phyloP scores from a whole-genome alignment of 192 early-diverging fungal species.

The Globomyces pollinis-pini region DNA sequence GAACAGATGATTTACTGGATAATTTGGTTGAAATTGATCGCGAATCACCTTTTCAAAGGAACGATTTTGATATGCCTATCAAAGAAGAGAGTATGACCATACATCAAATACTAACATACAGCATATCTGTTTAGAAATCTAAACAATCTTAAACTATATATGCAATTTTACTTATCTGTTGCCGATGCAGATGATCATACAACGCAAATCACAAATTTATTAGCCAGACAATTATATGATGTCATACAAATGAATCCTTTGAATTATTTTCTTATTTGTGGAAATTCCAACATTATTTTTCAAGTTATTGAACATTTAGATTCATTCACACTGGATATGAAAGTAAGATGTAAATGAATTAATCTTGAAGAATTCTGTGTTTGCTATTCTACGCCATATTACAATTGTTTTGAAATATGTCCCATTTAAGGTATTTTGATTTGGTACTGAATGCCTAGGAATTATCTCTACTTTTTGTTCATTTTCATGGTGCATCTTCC shows the following conservation, averaged over 20 bases:
- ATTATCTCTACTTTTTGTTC: background rate
- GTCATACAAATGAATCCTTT: conserved; percentile 41
- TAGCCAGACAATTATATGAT: background rate
- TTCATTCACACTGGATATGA: conserved; percentile 11
- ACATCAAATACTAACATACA: too few relatives aligned
- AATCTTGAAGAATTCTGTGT: conserved; percentile 30
- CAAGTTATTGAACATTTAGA: conserved; percentile 48
- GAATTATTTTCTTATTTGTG: conserved; percentile 51
- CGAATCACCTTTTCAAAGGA: conserved; percentile 1
- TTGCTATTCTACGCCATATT: conserved; percentile 46
- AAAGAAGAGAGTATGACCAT: background rate
- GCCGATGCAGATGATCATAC: too few relatives aligned
- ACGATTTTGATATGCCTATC: conserved; percentile 4
- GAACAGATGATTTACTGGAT: background rate
- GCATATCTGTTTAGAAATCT: too few relatives aligned
- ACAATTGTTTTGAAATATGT: conserved; percentile 56
- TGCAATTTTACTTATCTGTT: too few relatives aligned
- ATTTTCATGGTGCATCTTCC: conserved; percentile 35
- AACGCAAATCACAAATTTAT: background rate
- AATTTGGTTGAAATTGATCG: conserved; percentile 2
- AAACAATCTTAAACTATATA: too few relatives aligned
- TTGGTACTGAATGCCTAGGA: too few relatives aligned
- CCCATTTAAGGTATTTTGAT: conserved; percentile 40
- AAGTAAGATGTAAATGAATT: background rate
- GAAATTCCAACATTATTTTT: conserved; percentile 37